Evolutionary conservation across 2,329 filamentous ascomycete genomes (phyloP).

Genomic region (Aspergillus sp.): DNA sequence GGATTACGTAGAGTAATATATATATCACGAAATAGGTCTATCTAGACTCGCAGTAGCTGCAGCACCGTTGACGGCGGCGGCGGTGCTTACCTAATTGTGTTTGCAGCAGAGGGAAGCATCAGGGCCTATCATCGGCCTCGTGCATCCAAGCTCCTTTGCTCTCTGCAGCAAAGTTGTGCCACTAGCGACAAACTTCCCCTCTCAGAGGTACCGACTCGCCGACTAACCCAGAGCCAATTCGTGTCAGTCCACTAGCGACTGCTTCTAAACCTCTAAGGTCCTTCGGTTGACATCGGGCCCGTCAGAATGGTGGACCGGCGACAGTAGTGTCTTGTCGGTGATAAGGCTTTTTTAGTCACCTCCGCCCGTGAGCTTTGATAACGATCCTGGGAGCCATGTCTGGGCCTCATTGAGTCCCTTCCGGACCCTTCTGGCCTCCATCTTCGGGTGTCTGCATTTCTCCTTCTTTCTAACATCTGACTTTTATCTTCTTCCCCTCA

Average conservation of each 20-base stretch:
- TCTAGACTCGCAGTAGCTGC: neutral
- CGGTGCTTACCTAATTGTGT: neutral
- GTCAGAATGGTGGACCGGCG: slow-evolving; percentile 4
- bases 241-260: neutral
- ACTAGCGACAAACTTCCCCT: neutral
- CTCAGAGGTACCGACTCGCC: neutral
- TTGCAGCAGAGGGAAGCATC: neutral
- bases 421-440: neutral
- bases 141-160: neutral
- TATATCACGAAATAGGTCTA: neutral
- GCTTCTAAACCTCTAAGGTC: neutral
- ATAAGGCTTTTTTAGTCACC: slow-evolving; percentile 12
- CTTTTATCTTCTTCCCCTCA: neutral
- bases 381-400: neutral
- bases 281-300: neutral
- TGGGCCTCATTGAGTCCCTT: slow-evolving; percentile 1
- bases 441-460: neutral
- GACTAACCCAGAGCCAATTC: neutral
- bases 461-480: slow-evolving; percentile 3
- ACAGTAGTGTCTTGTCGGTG: slow-evolving; percentile 6
- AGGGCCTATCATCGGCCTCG: slow-evolving; percentile 4
- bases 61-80: slow-evolving; percentile 1
- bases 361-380: slow-evolving; percentile 8
- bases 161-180: neutral
- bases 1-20: neutral